Conservation (phyloP, 2,329 filamentous ascomycete genomes). For the Chaetomiaceae sp. region DNA sequence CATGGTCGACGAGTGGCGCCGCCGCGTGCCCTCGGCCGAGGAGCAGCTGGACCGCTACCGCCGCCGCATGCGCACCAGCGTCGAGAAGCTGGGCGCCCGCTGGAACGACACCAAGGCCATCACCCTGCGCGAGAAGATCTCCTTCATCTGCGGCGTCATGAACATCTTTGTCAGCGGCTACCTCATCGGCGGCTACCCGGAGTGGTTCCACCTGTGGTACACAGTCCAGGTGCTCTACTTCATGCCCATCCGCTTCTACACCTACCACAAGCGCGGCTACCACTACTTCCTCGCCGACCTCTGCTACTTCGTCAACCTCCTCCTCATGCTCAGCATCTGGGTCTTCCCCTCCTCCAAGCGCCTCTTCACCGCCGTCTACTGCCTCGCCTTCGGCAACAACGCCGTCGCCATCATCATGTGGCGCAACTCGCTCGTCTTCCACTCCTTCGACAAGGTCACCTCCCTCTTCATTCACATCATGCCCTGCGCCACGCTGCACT, state of each 20-base stretch:
- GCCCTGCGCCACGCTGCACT: constrained; percentile 91
- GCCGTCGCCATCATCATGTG: constrained; percentile 98
- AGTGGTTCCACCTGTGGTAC: constrained; percentile 92
- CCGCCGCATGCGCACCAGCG: constrained; percentile 77
- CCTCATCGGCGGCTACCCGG: constrained; percentile 77
- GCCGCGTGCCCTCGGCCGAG: constrained; percentile 78
- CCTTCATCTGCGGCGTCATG: constrained; percentile 92
- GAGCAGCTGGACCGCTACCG: constrained; percentile 91
- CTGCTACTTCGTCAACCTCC: constrained; percentile 95
- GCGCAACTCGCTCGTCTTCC: constrained; percentile 97
- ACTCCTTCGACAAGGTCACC: constrained; percentile 96
- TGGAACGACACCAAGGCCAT: constrained; percentile 91
- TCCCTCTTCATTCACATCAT: constrained; percentile 99
- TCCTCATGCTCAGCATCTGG: constrained; percentile 81
- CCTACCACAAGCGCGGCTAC: constrained; percentile 85
- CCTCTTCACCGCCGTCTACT: constrained; percentile 87
- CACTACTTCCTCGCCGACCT: constrained; percentile 97
- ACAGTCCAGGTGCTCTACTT: constrained; percentile 84
- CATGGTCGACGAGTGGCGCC: constrained; percentile 89
- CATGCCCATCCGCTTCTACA: constrained; percentile 92
- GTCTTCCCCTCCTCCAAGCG: constrained; percentile 85
- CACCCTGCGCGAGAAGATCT: constrained; percentile 85
- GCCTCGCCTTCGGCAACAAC: constrained; percentile 92
- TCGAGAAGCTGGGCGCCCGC: constrained; percentile 77
- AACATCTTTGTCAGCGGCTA: constrained; percentile 98